Base-by-base conservation (phyloP, 2,329 filamentous ascomycete species). In the Neurospora sp. region DNA sequence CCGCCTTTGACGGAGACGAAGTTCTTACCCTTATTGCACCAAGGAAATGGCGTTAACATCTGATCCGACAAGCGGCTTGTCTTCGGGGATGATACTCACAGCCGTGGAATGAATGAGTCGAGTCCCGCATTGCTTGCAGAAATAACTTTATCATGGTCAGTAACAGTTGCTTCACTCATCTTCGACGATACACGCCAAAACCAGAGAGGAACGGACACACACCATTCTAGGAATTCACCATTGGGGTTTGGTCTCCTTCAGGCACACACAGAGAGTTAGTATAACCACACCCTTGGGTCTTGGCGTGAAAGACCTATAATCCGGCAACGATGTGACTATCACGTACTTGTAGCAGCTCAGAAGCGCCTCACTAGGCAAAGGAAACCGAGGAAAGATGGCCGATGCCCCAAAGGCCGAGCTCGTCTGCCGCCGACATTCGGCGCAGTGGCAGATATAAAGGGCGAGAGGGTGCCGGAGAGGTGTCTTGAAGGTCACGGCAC, bases 381-480 rank as follows among this genome's bases (percentile, higher is more conserved):
- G 77, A 71, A 92, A 92, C n/a, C 82, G 82, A 1, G 89, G 89
- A 74, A 91, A 92, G 71, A 91, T 90, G 74, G 89, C 89, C 41
- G 88, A 89, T 39, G 88, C 86, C 37, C 89, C 89, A 78, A 90
- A 91, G 1, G 89, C 88, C 8, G 88, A 89, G 69, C 86, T 82
- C 38, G 88, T 87, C 80, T 91, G 89, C 70, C 86, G 83, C 66
- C 87, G 85, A 78, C 90, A 92, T 76, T 89, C 85, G 69, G 82
- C 79, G 78, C 90, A 92, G 80, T 92, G 90, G 80, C 90, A 92
- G 76, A 91, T 87, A 78, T 89, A 92, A 67, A 91, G 80, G n/a
- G 85, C 85, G 62, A 90, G 79, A 0, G 90, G 89, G 70, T 85
- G 81, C 3, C 83, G 78, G 0, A 85, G 79, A 0, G 90, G 88